Evolutionary conservation across 2,329 filamentous ascomycete species (phyloP), one percentile per base, ranked within the genome.

Genomic region (Blumeria hordei): DNA sequence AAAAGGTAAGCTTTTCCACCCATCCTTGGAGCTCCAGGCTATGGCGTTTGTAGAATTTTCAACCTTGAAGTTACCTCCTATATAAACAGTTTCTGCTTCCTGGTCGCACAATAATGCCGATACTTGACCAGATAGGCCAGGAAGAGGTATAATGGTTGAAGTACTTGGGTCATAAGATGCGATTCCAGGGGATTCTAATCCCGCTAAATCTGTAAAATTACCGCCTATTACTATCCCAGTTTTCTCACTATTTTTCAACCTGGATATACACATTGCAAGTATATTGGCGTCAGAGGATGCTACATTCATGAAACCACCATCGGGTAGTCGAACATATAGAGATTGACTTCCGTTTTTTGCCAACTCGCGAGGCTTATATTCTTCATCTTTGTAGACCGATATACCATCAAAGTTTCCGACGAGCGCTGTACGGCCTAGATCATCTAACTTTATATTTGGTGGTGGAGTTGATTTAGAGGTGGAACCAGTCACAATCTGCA

Each of bases 181-280:
- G 56, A 93, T 78, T 47, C 85, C 85, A 54, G 80, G 80, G 1
- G 88, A 86, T 64, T 85, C 71, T 56, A 82, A 74, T 57, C 80
- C 80, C 57, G 81, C 85, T 58, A 98, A 70, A 66, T 86, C 93
- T 35, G 92, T 96, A 66, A 98, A 98, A 70, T 96, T 96, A 51
- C 92, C 92, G 55, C 85, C 92, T 14, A 98, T 76, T 51, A 96
- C 76, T 33, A 96, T 77, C 43, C 83, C 82, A n/a, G 76, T 72
- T 56, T 82, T 69, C 6, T 73, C 75, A 59, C 84, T 83, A 67
- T 85, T 75, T 56, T 74, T 72, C 62, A 74, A 70, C 54, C 79
- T 73, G 62, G 90, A 85, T 18, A 82, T 71, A 70, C 92, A 98
- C 84, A 98, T 92, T 59, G 86, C 76, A 64, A 81, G 76, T 64